Evolutionary conservation across 768 basidiomycete genomes (phyloP).

Genomic region (Termitomyces sp.): DNA sequence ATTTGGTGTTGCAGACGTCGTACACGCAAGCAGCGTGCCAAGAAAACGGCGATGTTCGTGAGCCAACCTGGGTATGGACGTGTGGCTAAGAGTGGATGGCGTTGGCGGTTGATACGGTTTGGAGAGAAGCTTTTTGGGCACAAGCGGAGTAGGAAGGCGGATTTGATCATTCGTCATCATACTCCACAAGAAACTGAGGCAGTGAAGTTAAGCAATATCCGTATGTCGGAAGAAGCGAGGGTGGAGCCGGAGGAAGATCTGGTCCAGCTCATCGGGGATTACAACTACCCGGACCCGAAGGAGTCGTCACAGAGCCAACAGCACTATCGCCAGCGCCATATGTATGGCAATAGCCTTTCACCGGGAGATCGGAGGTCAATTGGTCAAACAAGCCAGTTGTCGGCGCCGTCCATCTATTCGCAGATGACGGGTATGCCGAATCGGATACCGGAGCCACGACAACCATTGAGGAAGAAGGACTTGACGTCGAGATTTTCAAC

Average conservation of each 20-base stretch:
- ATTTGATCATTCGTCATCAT: conserved; percentile 5
- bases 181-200: conserved; percentile 10
- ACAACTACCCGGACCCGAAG: conserved; percentile 11
- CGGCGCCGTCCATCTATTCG: conserved; percentile 50
- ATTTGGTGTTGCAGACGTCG: conserved; percentile 66
- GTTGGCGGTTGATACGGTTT: conserved; percentile 48
- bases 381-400: conserved; percentile 26
- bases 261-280: conserved; percentile 20
- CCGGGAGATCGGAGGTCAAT: conserved; percentile 10
- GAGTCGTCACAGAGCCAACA: not conserved
- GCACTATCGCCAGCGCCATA: conserved; percentile 25
- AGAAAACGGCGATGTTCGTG: conserved; percentile 62
- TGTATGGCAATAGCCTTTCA: conserved; percentile 14
- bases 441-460: conserved; percentile 50
- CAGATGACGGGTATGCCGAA: conserved; percentile 55
- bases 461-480: conserved; percentile 14
- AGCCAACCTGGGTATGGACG: conserved; percentile 33
- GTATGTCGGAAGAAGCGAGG: conserved; percentile 19
- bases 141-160: conserved; percentile 13
- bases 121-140: conserved; percentile 59
- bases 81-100: conserved; percentile 38
- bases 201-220: conserved; percentile 13
- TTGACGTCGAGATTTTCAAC: conserved; percentile 17
- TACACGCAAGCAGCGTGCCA: conserved; percentile 60
- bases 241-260: conserved; percentile 17